Conservation (phyloP, 1,139 yeast species). For the Diutina mesorugosa region DNA sequence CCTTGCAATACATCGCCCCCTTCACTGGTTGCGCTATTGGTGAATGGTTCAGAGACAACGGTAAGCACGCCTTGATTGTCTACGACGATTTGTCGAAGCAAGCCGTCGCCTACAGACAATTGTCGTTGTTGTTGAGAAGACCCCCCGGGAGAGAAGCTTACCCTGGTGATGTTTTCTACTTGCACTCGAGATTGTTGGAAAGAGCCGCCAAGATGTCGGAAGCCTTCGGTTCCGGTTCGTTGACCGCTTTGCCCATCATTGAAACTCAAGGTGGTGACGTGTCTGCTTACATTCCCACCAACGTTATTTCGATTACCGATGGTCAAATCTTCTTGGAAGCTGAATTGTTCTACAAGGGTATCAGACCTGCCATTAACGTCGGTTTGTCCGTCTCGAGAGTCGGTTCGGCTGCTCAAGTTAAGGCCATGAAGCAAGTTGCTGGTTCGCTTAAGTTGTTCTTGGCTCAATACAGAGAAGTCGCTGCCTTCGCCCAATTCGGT, state of each 20-base stretch:
- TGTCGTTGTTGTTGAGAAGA: conserved; percentile 93
- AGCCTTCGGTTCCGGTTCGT: conserved; percentile 82
- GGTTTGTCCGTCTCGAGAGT: conserved; percentile 99
- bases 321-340: conserved; percentile 99
- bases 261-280: conserved; percentile 99
- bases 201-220: conserved; percentile 97
- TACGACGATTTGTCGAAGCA: conserved; percentile 98
- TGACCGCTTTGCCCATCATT: conserved; percentile 92
- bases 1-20: conserved; percentile 99
- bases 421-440: conserved; percentile 99
- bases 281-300: conserved; percentile 94
- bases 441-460: conserved; percentile 99
- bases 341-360: conserved; percentile 99
- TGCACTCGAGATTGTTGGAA: conserved; percentile 91
- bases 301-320: conserved; percentile 93
- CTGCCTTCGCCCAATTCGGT: conserved; percentile 99
- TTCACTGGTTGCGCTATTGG: conserved; percentile 99
- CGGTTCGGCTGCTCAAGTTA: conserved; percentile 99
- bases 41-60: conserved; percentile 99
- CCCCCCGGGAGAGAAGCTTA: conserved; percentile 96
- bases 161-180: conserved; percentile 96
- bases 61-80: conserved; percentile 92
- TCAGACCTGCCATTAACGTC: conserved; percentile 99
- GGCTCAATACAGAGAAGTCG: conserved; percentile 99
- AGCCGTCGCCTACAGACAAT: conserved; percentile 99